phyloP scores from a whole-genome alignment of 257 asterid species.

The Solanum piurae region DNA sequence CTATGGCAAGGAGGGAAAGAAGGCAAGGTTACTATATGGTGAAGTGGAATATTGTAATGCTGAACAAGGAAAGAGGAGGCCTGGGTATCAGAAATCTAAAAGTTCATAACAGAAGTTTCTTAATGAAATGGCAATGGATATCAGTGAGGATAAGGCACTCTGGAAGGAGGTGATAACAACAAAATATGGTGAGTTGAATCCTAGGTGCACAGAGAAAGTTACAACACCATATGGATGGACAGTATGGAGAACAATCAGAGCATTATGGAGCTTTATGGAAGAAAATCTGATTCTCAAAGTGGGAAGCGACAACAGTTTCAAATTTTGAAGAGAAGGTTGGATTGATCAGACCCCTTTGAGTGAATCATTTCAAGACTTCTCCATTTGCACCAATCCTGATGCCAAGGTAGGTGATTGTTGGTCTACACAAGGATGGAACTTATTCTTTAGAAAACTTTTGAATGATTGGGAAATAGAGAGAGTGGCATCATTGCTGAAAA shows the following conservation, averaged over 20 bases:
- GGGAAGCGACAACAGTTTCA: not conserved
- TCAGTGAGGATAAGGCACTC: not conserved
- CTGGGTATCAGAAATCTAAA: not conserved
- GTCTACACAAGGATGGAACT: not conserved
- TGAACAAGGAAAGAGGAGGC: not conserved
- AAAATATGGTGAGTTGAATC: not conserved
- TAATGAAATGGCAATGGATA: not conserved
- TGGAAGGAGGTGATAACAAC: not conserved
- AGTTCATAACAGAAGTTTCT: not conserved
- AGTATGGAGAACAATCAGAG: not conserved
- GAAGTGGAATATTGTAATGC: not conserved
- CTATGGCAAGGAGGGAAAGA: not conserved
- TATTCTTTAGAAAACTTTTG: not conserved
- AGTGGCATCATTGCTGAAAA: not conserved
- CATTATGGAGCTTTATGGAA: not conserved
- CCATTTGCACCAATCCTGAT: not conserved
- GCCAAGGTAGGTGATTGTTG: not conserved
- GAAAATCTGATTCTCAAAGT: not conserved
- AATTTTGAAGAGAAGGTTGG: not conserved
- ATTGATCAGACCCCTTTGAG: not conserved
- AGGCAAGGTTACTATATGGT: not conserved
- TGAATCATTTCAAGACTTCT: not conserved
- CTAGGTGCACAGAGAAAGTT: not conserved
- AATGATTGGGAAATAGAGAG: not conserved
- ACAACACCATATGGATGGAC: not conserved